phyloP scores from a whole-genome alignment of 371 early-diverging fungal species.

The Capillidium heterosporum region DNA sequence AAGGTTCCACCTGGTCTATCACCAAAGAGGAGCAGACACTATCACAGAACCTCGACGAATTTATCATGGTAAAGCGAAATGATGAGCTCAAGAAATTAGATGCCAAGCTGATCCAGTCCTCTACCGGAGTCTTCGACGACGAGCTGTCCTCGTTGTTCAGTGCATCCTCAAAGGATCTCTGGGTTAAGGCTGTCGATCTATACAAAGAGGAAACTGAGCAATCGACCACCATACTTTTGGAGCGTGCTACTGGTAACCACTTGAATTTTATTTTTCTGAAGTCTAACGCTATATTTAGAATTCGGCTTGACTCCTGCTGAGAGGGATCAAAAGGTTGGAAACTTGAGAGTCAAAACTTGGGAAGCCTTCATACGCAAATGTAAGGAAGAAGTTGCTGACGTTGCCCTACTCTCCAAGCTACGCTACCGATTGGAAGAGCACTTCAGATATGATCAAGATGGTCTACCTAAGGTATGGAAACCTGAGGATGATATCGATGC shows the following conservation, averaged over 20 bases:
- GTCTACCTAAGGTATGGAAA: constrained; percentile 87
- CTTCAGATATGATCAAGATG: constrained; percentile 84
- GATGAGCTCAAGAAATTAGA: constrained; percentile 69
- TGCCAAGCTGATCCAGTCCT: constrained; percentile 33
- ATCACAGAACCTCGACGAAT: constrained; percentile 37
- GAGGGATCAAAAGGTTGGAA: constrained; percentile 22
- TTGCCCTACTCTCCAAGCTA: constrained; percentile 55
- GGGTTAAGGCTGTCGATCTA: constrained; percentile 40
- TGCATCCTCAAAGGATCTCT: constrained; percentile 41
- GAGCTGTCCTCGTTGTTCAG: constrained; percentile 46
- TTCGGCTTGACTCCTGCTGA: constrained; percentile 37
- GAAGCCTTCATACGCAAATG: constrained; percentile 43
- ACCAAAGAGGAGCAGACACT: constrained; percentile 42
- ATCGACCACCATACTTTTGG: constrained; percentile 17
- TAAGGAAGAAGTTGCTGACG: constrained; percentile 65
- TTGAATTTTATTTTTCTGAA: constrained; percentile 8
- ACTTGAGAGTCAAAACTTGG: constrained; percentile 51
- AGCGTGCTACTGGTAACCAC: constrained; percentile 17
- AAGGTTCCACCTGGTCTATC: constrained; percentile 62
- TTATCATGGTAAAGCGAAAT: constrained; percentile 37
- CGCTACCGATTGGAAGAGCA: constrained; percentile 50
- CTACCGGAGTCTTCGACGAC: constrained; percentile 42
- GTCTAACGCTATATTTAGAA: background rate
- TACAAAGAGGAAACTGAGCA: constrained; percentile 32
- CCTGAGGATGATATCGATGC: constrained; percentile 86